phyloP scores from a whole-genome alignment of 2,329 filamentous ascomycete genomes.

The Fusarium ramigenum region DNA sequence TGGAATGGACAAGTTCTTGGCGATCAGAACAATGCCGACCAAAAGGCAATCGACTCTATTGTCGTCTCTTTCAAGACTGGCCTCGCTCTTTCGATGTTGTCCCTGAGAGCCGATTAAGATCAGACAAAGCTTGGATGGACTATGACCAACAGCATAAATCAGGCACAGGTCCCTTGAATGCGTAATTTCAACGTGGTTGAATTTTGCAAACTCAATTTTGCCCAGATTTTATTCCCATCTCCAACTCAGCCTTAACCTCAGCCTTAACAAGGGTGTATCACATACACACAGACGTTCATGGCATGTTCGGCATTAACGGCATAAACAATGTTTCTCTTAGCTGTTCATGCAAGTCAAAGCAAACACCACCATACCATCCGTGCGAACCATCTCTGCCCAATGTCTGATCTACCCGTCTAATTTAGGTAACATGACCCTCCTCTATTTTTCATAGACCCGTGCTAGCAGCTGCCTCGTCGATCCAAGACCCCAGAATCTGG shows the following conservation, averaged over 20 bases:
- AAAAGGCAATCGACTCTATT: neutral
- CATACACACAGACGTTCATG: neutral
- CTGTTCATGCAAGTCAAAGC: conserved; percentile 9
- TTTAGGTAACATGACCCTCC: neutral
- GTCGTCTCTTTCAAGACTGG: neutral
- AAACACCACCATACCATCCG: neutral
- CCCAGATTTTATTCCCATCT: neutral
- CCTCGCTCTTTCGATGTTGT: neutral
- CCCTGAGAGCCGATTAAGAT: neutral
- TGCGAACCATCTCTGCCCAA: neutral
- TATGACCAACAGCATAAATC: neutral
- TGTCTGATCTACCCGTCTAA: neutral
- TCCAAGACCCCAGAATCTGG: neutral
- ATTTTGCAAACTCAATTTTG: neutral
- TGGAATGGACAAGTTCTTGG: neutral
- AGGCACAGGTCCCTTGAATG: neutral
- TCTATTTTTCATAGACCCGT: neutral
- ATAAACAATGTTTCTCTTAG: neutral
- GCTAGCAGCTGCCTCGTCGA: conserved; percentile 2
- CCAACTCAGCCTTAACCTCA: neutral
- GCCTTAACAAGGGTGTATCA: neutral
- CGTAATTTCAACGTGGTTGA: neutral
- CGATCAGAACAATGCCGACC: neutral
- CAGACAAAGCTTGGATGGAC: neutral
- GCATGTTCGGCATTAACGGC: neutral